These are phyloP conservation scores for Phialophora expanda DNA, from an alignment of 2,329 filamentous ascomycete species.

Conservation along the genomic window DNA sequence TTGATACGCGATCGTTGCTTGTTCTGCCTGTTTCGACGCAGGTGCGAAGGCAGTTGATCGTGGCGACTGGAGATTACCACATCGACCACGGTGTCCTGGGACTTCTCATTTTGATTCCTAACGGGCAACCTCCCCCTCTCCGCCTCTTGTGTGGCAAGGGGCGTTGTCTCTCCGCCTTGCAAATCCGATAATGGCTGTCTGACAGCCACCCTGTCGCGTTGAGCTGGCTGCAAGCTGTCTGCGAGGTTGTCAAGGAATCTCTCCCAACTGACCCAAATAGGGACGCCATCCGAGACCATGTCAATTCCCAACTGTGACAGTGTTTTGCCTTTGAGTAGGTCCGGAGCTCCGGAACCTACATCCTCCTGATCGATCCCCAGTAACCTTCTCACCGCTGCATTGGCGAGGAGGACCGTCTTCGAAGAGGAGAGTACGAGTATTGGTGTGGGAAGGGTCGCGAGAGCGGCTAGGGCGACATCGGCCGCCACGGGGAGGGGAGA, in stretches of 20 bases:
- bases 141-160: slow-evolving; percentile 16
- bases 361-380: slow-evolving; percentile 60
- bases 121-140: slow-evolving; percentile 28
- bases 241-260: slow-evolving; percentile 61
- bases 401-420: slow-evolving; percentile 74
- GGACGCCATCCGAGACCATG: slow-evolving; percentile 69
- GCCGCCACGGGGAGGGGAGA: slow-evolving; percentile 33
- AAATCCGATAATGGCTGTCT: slow-evolving; percentile 19
- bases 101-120: slow-evolving; percentile 44
- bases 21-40: slow-evolving; percentile 39
- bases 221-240: slow-evolving; percentile 18
- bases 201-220: not conserved
- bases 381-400: slow-evolving; percentile 74
- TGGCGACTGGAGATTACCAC: slow-evolving; percentile 65
- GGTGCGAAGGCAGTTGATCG: slow-evolving; percentile 35
- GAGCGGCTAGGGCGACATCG: slow-evolving; percentile 64
- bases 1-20: slow-evolving; percentile 48
- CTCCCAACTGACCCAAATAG: slow-evolving; percentile 59
- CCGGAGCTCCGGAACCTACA: slow-evolving; percentile 53
- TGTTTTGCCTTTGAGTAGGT: slow-evolving; percentile 68
- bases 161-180: slow-evolving; percentile 29
- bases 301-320: slow-evolving; percentile 75
- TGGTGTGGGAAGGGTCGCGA: slow-evolving; percentile 77
- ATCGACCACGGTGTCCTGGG: slow-evolving; percentile 67
- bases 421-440: slow-evolving; percentile 69